Base-by-base conservation (phyloP, 768 basidiomycete species). In the Suillus lakei region DNA sequence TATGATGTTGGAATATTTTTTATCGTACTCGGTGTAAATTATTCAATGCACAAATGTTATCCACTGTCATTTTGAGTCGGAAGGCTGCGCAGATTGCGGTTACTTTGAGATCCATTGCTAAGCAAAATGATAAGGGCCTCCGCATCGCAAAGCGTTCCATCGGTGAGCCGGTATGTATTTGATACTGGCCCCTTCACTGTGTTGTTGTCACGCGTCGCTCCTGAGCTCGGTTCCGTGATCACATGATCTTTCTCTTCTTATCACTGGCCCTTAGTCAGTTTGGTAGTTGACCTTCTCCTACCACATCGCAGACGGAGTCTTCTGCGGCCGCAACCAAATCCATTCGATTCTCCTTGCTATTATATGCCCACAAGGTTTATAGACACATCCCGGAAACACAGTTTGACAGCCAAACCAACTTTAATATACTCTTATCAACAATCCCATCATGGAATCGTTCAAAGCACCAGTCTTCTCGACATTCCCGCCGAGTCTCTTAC, bases 401-500 rank as follows among this genome's bases (percentile, higher is more conserved):
- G 67, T 56, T 68, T 68, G 64, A 71, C 70, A 63, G 72, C 77
- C 73, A 80, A 78, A 69, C 60, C 68, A 64, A 67, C 71, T 51
- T 71, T 62, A 18, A 55, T 36, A 6, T 68, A 66, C 68, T 74
- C 71, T 39, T 65, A 74, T 67, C 66, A 74, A 67, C 68, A 65
- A 61, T 64, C 46, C 74, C 83, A 87, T 77, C 71, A 83, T 90
- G 89, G 88, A 85, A 81, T 71, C 72, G 69, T 73, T 64, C 63
- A 77, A 66, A 67, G 66, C 69, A 68, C 66, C 54, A 69, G 72
- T 69, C 75, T 82, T 56, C 75, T 88, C 63, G 78, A 79, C 68
- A 70, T 92, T 61, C 91, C 92, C 51, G 72, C 81, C 55, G 92
- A 94, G 71, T 89, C 88, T 34, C 90, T 94, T 78, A 87, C 88